Conservation (phyloP, 768 basidiomycete genomes). For the Saitozyma sp. region DNA sequence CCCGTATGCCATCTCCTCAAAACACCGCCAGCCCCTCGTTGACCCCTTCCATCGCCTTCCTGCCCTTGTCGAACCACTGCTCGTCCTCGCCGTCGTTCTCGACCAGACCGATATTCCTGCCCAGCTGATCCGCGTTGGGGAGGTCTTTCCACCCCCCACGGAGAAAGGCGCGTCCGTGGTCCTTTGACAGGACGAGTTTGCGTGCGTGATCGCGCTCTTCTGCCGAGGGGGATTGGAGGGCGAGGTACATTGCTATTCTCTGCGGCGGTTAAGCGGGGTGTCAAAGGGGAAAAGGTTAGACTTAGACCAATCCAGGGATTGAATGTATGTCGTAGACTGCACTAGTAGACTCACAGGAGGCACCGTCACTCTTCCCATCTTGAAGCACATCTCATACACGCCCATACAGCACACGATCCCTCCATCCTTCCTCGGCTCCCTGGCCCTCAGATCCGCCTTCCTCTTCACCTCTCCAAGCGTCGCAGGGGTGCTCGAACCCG, state of each 20-base stretch:
- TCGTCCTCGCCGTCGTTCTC: slow-evolving; percentile 3
- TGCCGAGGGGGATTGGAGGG: slow-evolving; percentile 24
- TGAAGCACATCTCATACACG: slow-evolving; percentile 43
- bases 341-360: slow-evolving; percentile 36
- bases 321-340: not conserved
- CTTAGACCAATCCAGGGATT: not conserved
- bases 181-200: slow-evolving; percentile 31
- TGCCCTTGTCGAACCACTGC: slow-evolving; percentile 28
- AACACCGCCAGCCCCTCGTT: slow-evolving; percentile 31
- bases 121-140: slow-evolving; percentile 23
- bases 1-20: not conserved
- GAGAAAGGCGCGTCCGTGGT: slow-evolving; percentile 32
- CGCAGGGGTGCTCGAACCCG: not conserved
- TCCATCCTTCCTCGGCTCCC: slow-evolving; percentile 32
- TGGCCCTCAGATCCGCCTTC: slow-evolving; percentile 8
- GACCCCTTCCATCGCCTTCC: slow-evolving; percentile 35
- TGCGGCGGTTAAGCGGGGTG: slow-evolving; percentile 6
- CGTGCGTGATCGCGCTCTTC: slow-evolving; percentile 24
- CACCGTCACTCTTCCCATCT: slow-evolving; percentile 43
- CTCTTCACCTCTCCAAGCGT: slow-evolving; percentile 26
- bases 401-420: slow-evolving; percentile 41
- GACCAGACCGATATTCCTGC: slow-evolving; percentile 26
- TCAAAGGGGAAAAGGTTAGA: too few relatives aligned
- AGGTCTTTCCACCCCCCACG: slow-evolving; percentile 43
- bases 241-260: slow-evolving; percentile 33